phyloP scores from a whole-genome alignment of 352 stramenopile genomes.

The Globisporangium alternatum region DNA sequence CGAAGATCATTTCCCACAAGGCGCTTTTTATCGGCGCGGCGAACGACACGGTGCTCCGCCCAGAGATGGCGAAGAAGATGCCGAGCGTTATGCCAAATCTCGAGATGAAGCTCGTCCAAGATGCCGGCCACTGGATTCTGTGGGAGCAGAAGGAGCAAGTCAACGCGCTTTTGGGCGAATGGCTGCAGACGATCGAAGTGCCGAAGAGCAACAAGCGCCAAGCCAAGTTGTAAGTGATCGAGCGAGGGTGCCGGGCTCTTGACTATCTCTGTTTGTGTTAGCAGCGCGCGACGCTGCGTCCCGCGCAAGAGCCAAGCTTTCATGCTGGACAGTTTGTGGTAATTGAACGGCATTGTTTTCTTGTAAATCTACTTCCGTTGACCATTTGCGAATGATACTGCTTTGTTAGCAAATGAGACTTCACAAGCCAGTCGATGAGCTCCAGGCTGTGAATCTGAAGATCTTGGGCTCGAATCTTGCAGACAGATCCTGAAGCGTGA shows the following conservation, averaged over 20 bases:
- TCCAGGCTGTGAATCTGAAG: neutral
- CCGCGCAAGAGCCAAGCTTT: neutral
- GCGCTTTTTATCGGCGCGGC: slow-evolving; percentile 63
- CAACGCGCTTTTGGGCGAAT: slow-evolving; percentile 8
- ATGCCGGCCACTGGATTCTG: slow-evolving; percentile 14
- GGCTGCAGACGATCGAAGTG: slow-evolving; percentile 9
- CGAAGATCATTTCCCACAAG: slow-evolving; percentile 34
- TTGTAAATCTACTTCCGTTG: neutral
- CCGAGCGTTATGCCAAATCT: slow-evolving; percentile 16
- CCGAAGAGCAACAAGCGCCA: slow-evolving; percentile 1
- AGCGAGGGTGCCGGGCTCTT: neutral
- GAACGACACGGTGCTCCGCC: slow-evolving; percentile 53
- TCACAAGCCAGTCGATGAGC: neutral
- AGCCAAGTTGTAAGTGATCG: slow-evolving; percentile 23
- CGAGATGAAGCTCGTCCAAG: slow-evolving; percentile 8
- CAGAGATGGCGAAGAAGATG: slow-evolving; percentile 60
- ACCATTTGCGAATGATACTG: neutral
- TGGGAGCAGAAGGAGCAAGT: slow-evolving; percentile 15
- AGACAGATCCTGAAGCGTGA: neutral
- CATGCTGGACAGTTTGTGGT: neutral
- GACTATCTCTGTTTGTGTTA: neutral
- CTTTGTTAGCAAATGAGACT: neutral
- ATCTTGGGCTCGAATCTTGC: neutral
- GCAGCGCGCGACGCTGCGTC: neutral
- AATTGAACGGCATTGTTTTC: neutral